Evolutionary conservation across 495 filamentous ascomycete genomes (phyloP).

Genomic region (Hypoxylon rickii): DNA sequence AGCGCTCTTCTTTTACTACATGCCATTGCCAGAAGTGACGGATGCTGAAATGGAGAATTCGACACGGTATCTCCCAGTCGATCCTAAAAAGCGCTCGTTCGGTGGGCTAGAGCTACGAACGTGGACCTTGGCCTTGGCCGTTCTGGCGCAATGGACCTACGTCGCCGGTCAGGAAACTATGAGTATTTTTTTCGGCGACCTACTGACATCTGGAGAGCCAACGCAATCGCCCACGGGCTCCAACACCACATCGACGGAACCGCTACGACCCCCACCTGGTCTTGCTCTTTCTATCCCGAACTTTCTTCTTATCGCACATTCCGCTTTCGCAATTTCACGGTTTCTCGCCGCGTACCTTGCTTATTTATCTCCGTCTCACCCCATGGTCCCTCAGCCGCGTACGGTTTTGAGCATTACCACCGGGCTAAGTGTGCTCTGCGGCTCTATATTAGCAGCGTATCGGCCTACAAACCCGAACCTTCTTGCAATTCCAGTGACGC

Average conservation of each 20-base stretch:
- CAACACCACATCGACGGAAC: neutral
- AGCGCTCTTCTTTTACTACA: conserved; percentile 63
- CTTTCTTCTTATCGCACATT: conserved; percentile 53
- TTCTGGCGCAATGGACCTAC: conserved; percentile 75
- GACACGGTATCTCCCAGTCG: conserved; percentile 45
- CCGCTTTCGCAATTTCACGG: conserved; percentile 52
- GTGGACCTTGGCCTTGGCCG: conserved; percentile 61
- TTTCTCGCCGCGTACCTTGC: conserved; percentile 54
- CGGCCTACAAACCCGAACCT: conserved; percentile 53
- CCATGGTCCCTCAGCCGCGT: conserved; percentile 54
- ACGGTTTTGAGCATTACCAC: conserved; percentile 56
- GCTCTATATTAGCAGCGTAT: conserved; percentile 53
- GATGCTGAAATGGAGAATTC: conserved; percentile 55
- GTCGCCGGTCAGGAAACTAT: conserved; percentile 73
- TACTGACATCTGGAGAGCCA: conserved; percentile 51
- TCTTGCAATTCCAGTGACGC: conserved; percentile 59
- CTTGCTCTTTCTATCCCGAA: conserved; percentile 62
- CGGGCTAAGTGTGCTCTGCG: conserved; percentile 49
- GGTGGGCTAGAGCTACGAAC: conserved; percentile 46
- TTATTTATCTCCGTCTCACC: conserved; percentile 54
- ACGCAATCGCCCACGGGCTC: conserved; percentile 44
- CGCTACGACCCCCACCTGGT: conserved; percentile 32
- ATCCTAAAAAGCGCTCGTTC: conserved; percentile 44
- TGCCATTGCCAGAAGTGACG: conserved; percentile 57
- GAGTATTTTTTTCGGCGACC: conserved; percentile 64